These are phyloP conservation scores for Pythium folliculosum DNA, from an alignment of 352 stramenopile genomes.

Conservation along the genomic window DNA sequence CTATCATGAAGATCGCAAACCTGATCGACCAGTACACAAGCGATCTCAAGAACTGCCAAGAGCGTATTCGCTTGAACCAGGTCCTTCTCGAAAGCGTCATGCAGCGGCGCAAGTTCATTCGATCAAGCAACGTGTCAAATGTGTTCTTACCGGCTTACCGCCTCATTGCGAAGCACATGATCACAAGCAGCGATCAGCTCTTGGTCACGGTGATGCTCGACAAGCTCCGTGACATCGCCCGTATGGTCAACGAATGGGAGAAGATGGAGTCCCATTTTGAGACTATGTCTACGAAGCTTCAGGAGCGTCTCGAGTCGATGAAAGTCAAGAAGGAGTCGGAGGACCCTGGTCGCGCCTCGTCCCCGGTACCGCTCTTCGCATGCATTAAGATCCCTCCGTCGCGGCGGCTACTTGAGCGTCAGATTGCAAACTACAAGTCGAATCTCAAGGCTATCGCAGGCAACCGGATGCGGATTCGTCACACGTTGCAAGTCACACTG, in stretches of 20 bases:
- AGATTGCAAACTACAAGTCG: constrained; percentile 66
- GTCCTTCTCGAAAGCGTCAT: constrained; percentile 65
- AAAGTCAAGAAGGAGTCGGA: constrained; percentile 37
- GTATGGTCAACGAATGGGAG: constrained; percentile 70
- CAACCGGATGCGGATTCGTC: constrained; percentile 49
- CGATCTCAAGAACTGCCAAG: constrained; percentile 53
- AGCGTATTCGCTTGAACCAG: constrained; percentile 57
- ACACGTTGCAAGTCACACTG: constrained; percentile 50
- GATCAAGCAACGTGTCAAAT: constrained; percentile 59
- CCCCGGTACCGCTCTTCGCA: constrained; percentile 47
- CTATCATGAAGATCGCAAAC: constrained; percentile 53
- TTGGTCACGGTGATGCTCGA: constrained; percentile 73
- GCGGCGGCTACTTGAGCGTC: constrained; percentile 66
- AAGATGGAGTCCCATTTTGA: constrained; percentile 75
- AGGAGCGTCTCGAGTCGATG: constrained; percentile 37
- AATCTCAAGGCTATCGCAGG: constrained; percentile 53
- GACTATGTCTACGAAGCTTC: constrained; percentile 57
- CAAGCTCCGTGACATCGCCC: constrained; percentile 59
- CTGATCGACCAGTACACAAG: constrained; percentile 57
- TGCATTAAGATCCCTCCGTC: constrained; percentile 67
- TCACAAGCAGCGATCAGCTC: constrained; percentile 67
- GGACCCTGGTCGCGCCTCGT: constrained; percentile 14
- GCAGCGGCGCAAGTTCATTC: constrained; percentile 66
- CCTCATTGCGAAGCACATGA: constrained; percentile 66
- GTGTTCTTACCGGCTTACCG: constrained; percentile 73